These are phyloP conservation scores for Leccinum obscurum DNA, from an alignment of 768 basidiomycete genomes.

Conservation along the genomic window DNA sequence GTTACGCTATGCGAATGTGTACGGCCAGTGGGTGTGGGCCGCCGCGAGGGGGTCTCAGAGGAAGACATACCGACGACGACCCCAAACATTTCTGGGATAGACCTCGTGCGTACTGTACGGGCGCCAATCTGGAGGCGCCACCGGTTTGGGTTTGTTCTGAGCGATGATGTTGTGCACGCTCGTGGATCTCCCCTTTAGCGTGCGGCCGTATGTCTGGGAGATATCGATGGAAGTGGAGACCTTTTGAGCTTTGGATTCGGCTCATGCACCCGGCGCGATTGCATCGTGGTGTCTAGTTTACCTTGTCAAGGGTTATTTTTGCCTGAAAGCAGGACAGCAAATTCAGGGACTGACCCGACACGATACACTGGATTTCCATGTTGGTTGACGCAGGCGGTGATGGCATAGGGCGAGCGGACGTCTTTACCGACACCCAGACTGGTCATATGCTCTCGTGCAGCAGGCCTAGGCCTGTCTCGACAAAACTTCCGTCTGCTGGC, in stretches of 20 bases:
- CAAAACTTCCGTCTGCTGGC: slow-evolving; percentile 71
- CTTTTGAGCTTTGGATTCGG: slow-evolving; percentile 41
- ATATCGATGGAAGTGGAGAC: slow-evolving; percentile 32
- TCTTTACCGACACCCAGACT: slow-evolving; percentile 63
- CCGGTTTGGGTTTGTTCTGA: slow-evolving; percentile 50
- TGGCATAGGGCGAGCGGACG: slow-evolving; percentile 74
- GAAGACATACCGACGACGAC: slow-evolving; percentile 24
- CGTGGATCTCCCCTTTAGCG: slow-evolving; percentile 56
- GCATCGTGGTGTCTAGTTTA: slow-evolving; percentile 54
- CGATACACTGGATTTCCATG: slow-evolving; percentile 71
- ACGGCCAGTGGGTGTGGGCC: slow-evolving; percentile 46
- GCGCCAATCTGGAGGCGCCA: slow-evolving; percentile 22
- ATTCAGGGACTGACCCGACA: slow-evolving; percentile 57
- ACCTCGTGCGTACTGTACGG: slow-evolving; percentile 54
- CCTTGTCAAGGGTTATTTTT: slow-evolving; percentile 5
- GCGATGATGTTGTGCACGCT: slow-evolving; percentile 62
- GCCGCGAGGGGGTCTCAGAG: slow-evolving; percentile 33
- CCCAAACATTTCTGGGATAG: slow-evolving; percentile 60
- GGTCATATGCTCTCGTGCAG: slow-evolving; percentile 74
- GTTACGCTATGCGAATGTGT: slow-evolving; percentile 81
- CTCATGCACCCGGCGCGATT: slow-evolving; percentile 59
- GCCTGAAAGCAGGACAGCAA: background rate
- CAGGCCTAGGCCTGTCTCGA: slow-evolving; percentile 62
- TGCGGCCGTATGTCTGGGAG: slow-evolving; percentile 38
- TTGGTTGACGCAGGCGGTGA: slow-evolving; percentile 78